Evolutionary conservation across 2,329 filamentous ascomycete genomes (phyloP).

Genomic region (Pestalotiopsis fici): DNA sequence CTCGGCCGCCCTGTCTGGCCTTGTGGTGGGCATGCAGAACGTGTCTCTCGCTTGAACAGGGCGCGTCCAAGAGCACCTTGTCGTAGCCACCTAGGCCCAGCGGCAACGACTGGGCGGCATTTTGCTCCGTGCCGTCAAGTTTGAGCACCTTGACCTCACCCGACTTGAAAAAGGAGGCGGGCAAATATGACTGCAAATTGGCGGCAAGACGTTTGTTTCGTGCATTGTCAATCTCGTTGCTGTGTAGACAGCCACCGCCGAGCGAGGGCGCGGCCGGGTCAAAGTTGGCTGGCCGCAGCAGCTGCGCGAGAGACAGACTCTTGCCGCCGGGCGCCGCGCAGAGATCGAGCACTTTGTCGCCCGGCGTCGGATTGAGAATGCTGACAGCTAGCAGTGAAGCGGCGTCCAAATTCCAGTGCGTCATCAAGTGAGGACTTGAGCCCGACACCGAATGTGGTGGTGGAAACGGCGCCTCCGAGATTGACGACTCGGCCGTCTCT

Average conservation of each 20-base stretch:
- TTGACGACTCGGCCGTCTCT: conserved; percentile 8
- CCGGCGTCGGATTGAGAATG: conserved; percentile 32
- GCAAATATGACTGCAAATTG: conserved; percentile 26
- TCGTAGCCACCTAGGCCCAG: conserved; percentile 35
- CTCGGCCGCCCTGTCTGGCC: conserved; percentile 27
- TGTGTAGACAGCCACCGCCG: conserved; percentile 32
- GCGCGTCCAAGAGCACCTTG: conserved; percentile 39
- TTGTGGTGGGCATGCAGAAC: conserved; percentile 35
- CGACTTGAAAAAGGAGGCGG: conserved; percentile 18
- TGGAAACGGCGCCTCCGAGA: conserved; percentile 21
- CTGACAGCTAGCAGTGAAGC: conserved; percentile 28
- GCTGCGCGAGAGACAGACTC: conserved; percentile 32
- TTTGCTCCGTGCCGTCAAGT: conserved; percentile 25
- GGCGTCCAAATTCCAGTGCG: conserved; percentile 31
- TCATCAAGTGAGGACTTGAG: conserved; percentile 19
- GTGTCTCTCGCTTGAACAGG: conserved; percentile 40
- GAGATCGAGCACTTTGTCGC: conserved; percentile 38
- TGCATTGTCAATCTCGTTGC: conserved; percentile 33
- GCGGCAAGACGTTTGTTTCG: conserved; percentile 31
- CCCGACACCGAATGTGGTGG: conserved; percentile 16
- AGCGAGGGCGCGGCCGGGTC: conserved; percentile 18
- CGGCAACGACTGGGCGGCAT: conserved; percentile 24
- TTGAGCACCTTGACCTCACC: conserved; percentile 23
- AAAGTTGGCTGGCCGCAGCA: conserved; percentile 21
- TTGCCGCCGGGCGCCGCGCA: conserved; percentile 38